phyloP scores from a whole-genome alignment of 1,284 basidiomycete species.

The Sporisorium exsertum region DNA sequence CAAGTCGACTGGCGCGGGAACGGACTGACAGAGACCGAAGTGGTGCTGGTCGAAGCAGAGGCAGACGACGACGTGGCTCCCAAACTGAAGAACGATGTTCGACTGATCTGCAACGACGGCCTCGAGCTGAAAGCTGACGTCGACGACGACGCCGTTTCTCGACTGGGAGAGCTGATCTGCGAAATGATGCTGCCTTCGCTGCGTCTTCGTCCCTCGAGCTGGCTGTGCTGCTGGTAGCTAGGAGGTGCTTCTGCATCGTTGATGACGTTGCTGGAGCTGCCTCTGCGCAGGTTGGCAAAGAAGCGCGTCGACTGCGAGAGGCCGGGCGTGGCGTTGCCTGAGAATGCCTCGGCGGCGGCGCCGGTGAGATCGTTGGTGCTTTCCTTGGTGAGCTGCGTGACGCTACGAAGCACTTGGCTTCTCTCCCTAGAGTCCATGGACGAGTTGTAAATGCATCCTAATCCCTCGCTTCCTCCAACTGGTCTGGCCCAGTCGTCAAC shows the following conservation, averaged over 20 bases:
- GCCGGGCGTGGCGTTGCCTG: slow-evolving; percentile 18
- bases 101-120: slow-evolving; percentile 12
- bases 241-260: slow-evolving; percentile 19
- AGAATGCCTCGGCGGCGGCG: slow-evolving; percentile 34
- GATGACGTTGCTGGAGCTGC: slow-evolving; percentile 12
- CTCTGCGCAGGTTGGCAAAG: slow-evolving; percentile 17
- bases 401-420: slow-evolving; percentile 45
- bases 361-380: slow-evolving; percentile 37
- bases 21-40: slow-evolving; percentile 16
- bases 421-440: slow-evolving; percentile 35
- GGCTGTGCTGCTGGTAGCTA: slow-evolving; percentile 23
- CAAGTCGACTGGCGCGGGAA: not conserved
- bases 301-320: slow-evolving; percentile 14
- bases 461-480: slow-evolving; percentile 49
- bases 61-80: slow-evolving; percentile 4
- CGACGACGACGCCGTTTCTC: slow-evolving; percentile 10
- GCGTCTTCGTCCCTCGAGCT: slow-evolving; percentile 17
- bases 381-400: slow-evolving; percentile 38
- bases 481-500: slow-evolving; percentile 40
- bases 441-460: slow-evolving; percentile 36
- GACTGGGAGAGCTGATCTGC: slow-evolving; percentile 11
- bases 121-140: slow-evolving; percentile 8
- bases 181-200: slow-evolving; percentile 37
- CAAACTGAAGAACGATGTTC: slow-evolving; percentile 20
- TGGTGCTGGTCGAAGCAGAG: slow-evolving; percentile 3